phyloP scores from a whole-genome alignment of 257 asterid species.

The Cynanchum wilfordii region DNA sequence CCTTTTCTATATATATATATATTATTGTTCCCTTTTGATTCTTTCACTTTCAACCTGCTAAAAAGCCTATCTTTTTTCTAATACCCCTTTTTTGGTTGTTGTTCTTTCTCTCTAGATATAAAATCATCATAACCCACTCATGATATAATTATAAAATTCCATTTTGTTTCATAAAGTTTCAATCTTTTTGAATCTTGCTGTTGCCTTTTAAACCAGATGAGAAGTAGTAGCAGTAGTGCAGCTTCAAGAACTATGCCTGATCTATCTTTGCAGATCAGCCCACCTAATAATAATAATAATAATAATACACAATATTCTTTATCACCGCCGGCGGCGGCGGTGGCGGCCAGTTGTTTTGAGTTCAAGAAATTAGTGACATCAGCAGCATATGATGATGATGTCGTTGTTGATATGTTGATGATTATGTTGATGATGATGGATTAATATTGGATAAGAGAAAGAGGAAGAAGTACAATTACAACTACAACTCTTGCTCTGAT shows the following conservation, averaged over 20 bases:
- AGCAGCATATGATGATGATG: background rate
- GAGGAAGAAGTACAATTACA: too few relatives aligned
- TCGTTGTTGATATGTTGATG: conserved; percentile 3
- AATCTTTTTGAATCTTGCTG: conserved; percentile 5
- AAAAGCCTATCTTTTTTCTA: background rate
- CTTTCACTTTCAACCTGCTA: background rate
- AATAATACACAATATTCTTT: too few relatives aligned
- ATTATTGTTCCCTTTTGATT: background rate
- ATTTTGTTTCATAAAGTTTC: background rate
- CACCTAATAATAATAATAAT: too few relatives aligned
- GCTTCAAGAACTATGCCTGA: conserved; percentile 38
- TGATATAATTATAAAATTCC: conserved; percentile 1
- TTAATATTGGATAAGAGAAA: background rate
- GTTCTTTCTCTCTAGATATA: conserved; percentile 5
- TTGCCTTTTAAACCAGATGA: conserved; percentile 11
- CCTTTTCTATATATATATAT: background rate
- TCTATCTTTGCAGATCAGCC: conserved; percentile 74
- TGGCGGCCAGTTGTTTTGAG: conserved; percentile 7
- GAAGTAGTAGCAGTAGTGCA: conserved; percentile 5
- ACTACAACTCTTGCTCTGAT: conserved; percentile 10
- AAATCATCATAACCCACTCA: conserved; percentile 2
- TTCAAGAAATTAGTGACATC: background rate
- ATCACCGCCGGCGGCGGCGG: background rate
- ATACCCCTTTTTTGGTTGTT: background rate
- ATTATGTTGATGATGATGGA: conserved; percentile 3